Evolutionary conservation across 2,329 filamentous ascomycete species (phyloP), one percentile per base, ranked within the genome.

Genomic region (Lasiodiplodia hormozganensis): DNA sequence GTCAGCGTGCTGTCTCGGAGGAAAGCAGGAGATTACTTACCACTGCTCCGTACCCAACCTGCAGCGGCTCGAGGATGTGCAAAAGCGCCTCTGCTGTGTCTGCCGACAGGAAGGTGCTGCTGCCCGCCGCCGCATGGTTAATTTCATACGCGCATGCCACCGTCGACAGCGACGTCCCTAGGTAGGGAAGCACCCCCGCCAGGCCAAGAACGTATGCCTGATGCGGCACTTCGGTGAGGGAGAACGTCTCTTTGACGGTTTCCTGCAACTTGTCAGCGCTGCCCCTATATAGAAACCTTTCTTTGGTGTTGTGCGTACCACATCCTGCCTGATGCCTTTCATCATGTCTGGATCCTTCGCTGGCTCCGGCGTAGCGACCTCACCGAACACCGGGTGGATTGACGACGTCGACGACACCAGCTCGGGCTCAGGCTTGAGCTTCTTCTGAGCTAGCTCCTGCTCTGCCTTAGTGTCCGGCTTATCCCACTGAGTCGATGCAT

Each of bases 11-110:
- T 23, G 14, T 47, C 64, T 66, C 62, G 49, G 40, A 52, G 18
- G 18, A 51, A 60, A 31, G 16, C 23, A 54, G 58, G 28, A n/a
- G 36, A 36, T 51, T 64, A 85, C 88, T 79, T 83, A 91, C 89
- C 69, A 96, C 89, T 58, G 94, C 95, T 67, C 95, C 94, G 74
- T 96, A 97, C 69, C 93, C 94, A 67, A 97, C 87, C 80, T 97
- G 95, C 65, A 97, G 82, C 14, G 94, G 94, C 82, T 97, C 94
- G 36, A 97, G 84, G 18, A 93, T 79, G 72, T 90, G 86, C 11
- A 97, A 85, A 67, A 93, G 83, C 28, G 91, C 82, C 70, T 89
- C 88, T 2, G 94, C 94, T 2, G 87, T 90, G 62, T 93, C 88
- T 62, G 89, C 89, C 71, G 84, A 88, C 76, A 96, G 86, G 53